These are phyloP conservation scores for Amyloporia xantha DNA, from an alignment of 768 basidiomycete genomes.

Conservation along the genomic window DNA sequence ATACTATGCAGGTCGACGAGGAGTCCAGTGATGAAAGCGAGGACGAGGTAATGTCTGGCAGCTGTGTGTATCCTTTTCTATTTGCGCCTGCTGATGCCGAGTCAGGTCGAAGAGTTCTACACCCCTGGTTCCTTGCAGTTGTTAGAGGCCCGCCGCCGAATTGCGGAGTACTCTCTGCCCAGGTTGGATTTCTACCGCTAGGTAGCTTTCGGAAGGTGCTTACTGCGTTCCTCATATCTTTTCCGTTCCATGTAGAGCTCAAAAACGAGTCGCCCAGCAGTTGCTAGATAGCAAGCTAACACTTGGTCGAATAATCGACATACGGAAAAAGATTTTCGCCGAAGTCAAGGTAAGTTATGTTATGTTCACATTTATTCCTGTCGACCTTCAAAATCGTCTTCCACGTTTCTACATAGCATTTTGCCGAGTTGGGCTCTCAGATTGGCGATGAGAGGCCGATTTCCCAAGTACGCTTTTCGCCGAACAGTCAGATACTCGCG, in stretches of 20 bases:
- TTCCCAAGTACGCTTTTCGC: constrained; percentile 90
- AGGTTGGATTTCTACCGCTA: constrained; percentile 72
- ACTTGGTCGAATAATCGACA: constrained; percentile 82
- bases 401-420: no score
- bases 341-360: constrained; percentile 71
- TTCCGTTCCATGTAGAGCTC: constrained; percentile 69
- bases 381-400: background rate
- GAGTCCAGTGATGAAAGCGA: constrained; percentile 67
- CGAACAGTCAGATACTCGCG: constrained; percentile 80
- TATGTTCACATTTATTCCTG: background rate
- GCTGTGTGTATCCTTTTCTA: background rate
- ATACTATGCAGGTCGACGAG: constrained; percentile 67
- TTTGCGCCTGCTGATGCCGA: no score
- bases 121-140: constrained; percentile 86
- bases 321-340: constrained; percentile 83
- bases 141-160: constrained; percentile 72
- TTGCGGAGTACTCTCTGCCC: constrained; percentile 92
- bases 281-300: constrained; percentile 83
- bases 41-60: constrained; percentile 54
- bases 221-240: constrained; percentile 44
- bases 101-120: constrained; percentile 96
- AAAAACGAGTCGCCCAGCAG: constrained; percentile 90
- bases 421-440: constrained; percentile 91
- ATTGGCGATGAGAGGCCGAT: constrained; percentile 96
- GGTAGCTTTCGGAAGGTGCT: constrained; percentile 63